These are phyloP conservation scores for Mortierella sp. DNA, from an alignment of 371 early-diverging fungal genomes.

Conservation along the genomic window DNA sequence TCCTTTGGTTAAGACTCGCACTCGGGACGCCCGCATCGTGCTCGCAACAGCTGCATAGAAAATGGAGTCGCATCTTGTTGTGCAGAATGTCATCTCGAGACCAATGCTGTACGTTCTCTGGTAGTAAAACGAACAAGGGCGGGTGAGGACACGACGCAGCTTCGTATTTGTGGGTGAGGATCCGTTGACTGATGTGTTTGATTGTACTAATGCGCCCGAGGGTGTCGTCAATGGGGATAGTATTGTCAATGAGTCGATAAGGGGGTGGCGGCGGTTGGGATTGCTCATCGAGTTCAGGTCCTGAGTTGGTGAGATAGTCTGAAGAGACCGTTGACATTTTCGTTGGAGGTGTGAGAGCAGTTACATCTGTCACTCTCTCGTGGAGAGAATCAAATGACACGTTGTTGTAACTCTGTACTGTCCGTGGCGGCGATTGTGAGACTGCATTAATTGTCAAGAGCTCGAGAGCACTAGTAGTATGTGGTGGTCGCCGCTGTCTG, in stretches of 20 bases:
- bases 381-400: conserved; percentile 17
- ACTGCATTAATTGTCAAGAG: no score
- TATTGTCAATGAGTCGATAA: conserved; percentile 15
- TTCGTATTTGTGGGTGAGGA: conserved; percentile 31
- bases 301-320: conserved; percentile 1
- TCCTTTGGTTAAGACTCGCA: neutral
- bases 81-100: conserved; percentile 31
- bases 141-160: conserved; percentile 37
- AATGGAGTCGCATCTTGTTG: conserved; percentile 46
- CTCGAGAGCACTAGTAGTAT: no score
- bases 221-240: conserved; percentile 18
- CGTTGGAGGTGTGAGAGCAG: neutral
- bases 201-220: conserved; percentile 24
- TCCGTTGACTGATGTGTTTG: conserved; percentile 17
- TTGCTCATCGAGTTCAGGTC: no score
- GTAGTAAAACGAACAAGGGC: conserved; percentile 39
- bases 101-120: conserved; percentile 39
- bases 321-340: neutral
- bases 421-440: no score
- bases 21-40: conserved; percentile 8
- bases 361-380: conserved; percentile 1
- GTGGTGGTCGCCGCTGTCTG: no score
- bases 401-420: conserved; percentile 22
- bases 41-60: conserved; percentile 42
- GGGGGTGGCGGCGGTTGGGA: neutral